These are phyloP conservation scores for Fraxinus velutina DNA, from an alignment of 305 asterid species.

Conservation along the genomic window DNA sequence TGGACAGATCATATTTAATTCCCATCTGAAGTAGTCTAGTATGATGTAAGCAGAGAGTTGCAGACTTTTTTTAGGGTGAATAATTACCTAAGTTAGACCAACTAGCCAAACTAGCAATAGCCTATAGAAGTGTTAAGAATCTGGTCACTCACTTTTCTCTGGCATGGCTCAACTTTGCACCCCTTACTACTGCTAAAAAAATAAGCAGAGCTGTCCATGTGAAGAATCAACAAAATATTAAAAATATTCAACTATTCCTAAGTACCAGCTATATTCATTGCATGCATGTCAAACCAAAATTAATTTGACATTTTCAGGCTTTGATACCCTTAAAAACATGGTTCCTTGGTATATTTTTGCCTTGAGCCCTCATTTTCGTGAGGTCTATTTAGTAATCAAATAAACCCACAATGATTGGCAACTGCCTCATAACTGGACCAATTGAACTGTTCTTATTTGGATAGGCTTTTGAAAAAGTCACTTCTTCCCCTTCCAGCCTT, in stretches of 20 bases:
- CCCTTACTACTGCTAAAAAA: background rate
- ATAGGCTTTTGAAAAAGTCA: background rate
- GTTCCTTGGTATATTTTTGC: background rate
- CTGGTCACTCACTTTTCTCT: background rate
- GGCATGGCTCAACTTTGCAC: background rate
- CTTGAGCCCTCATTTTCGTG: background rate
- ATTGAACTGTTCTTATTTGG: background rate
- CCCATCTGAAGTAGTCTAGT: background rate
- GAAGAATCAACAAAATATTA: background rate
- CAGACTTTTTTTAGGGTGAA: background rate
- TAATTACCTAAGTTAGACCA: background rate
- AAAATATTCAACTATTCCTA: background rate
- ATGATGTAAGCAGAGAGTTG: background rate
- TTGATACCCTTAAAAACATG: background rate
- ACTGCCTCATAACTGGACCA: background rate
- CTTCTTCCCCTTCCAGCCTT: background rate
- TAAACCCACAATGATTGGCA: background rate
- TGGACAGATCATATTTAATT: background rate
- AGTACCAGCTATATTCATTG: background rate
- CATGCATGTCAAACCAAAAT: background rate
- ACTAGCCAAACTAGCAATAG: background rate
- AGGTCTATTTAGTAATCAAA: background rate
- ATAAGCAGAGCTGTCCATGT: background rate
- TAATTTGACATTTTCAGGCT: background rate
- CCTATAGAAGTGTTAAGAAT: background rate